Evolutionary conservation across 805 yeast species (phyloP), one percentile per base, ranked within the genome.

Genomic region (Wickerhamomyces subpelliculosus): DNA sequence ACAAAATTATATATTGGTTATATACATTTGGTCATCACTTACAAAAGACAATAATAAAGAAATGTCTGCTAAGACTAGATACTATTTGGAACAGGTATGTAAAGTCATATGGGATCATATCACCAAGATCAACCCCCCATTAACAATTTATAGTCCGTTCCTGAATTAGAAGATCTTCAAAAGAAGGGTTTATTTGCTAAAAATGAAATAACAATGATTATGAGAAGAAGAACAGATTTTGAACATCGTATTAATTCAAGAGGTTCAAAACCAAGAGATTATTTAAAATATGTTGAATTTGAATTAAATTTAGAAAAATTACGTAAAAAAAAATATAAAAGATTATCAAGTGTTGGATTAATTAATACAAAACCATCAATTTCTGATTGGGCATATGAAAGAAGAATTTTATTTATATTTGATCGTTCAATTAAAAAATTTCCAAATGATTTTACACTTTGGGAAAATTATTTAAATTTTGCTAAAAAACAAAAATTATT

Each of bases 181-280:
- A 75, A 75, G 40, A 82, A 85, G 52, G 88, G 88, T 4, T 68
- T 93, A 5, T 93, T 93, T 59, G 81, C 78, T 30, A 84, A 84
- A 49, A 75, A 74, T 48, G 98, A 93, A 61, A 78, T 88, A 47
- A 78, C 81, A 29, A 71, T 73, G 67, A 82, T 93, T 38, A 86
- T 90, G 87, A 80, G 93, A 63, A 76, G 88, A 55, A 75, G 98
- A 64, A 90, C 97, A 0, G 97, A 89, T 61, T 93, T 88, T 52
- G 99, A 93, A 62, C 96, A 93, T 58, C 65, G 95, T 40, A 75
- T 93, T 38, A 74, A 75, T 32, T 85, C 95, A 31, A 72, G 97
- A 60, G 95, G 93, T 1, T 76, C 89, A 11, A 78, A 73, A 45
- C 74, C 86, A 2, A 64, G 74, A 37, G 97, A 90, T 58, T 94